A percentile compares a stretch with the other conserved stretches of the same genome.
phyloP scores from a whole-genome alignment of 2,329 filamentous ascomycete genomes.

The Penicillium sp. region DNA sequence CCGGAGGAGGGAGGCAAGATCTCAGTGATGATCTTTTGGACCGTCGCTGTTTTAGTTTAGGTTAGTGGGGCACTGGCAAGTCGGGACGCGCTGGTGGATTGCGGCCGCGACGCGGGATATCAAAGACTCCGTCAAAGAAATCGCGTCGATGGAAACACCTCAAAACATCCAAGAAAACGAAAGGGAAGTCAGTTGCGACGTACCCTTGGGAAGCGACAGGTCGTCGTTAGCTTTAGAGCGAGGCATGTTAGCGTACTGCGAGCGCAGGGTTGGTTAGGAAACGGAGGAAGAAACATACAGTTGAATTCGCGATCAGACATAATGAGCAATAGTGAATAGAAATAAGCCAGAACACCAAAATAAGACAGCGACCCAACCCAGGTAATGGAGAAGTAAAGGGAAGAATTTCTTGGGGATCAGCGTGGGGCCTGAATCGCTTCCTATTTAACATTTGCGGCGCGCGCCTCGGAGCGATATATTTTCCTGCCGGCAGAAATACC shows the following conservation, averaged over 20 bases:
- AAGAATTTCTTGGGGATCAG: slow-evolving; percentile 7
- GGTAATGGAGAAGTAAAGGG: background rate
- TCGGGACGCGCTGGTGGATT: background rate
- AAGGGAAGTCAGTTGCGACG: background rate
- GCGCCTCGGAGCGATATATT: slow-evolving; percentile 19
- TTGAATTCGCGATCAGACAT: slow-evolving; percentile 60
- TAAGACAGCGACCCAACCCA: background rate
- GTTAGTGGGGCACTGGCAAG: slow-evolving; percentile 9
- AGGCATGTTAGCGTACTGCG: slow-evolving; percentile 21
- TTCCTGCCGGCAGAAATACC: slow-evolving; percentile 28
- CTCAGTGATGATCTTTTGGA: slow-evolving; percentile 86
- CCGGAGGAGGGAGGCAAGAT: slow-evolving; percentile 77
- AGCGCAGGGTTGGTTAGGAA: slow-evolving; percentile 7
- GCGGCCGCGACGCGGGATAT: background rate
- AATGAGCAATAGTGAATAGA: slow-evolving; percentile 37
- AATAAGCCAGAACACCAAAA: background rate
- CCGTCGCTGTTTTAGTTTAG: slow-evolving; percentile 54
- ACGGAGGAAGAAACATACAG: slow-evolving; percentile 34
- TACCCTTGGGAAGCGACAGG: slow-evolving; percentile 61
- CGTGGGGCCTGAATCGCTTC: slow-evolving; percentile 19
- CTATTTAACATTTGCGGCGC: slow-evolving; percentile 1
- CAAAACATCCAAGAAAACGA: background rate
- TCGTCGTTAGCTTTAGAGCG: slow-evolving; percentile 53
- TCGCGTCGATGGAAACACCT: background rate
- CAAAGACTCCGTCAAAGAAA: background rate